Base-by-base conservation (phyloP, 2,329 filamentous ascomycete species). In the Neonectria ditissima region DNA sequence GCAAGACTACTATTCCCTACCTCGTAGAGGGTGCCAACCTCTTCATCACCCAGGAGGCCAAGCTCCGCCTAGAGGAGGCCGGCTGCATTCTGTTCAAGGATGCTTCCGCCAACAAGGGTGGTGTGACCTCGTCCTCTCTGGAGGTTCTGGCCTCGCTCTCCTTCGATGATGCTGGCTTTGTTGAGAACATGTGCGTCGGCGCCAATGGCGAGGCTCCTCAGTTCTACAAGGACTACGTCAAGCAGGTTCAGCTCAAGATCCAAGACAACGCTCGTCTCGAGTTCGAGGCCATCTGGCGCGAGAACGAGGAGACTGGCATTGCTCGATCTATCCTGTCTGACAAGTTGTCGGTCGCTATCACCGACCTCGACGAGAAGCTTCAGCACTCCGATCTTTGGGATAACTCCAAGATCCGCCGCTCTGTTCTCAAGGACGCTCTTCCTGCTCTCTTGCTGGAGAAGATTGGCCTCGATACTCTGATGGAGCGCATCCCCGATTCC, bases 1-100 rank as follows among this genome's bases (percentile, higher is more conserved):
- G 94, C 81, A 97, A 97, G 83, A 86, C 87, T 22, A 88, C 87
- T 11, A 91, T 99, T 65, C 94, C 95, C 1, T 99, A 97, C 82
- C 96, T 99, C 57, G 95, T 99, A 47, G 96, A 99, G 81, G 96
- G 96, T 56, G 96, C 96, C 80, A 99, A 98, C 79, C 85, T 99
- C 58, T 99, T 99, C 87, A 97, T 99, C 81, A 97, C 96, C 1
- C 96, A 99, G 80, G 96, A 99, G 74, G 95, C 95, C 73, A 98
- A 98, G 84, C 87, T 98, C 59, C 92, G 94, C 24, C 89, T 99
- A 14, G 96, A 99, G 82, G 91, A 93, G 73, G 94, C 95, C n/a
- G 96, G 96, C 64, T 97, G 93, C 76, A 89, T 98, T 73, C 81
- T 99, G 43, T 97, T 94, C 90, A 99, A 99, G 83, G 96, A 99